Percentiles rank a stretch among this genome's conserved stretches.
Evolutionary conservation across 192 early-diverging fungal genomes (phyloP).

Genomic region (Mortierella alpina): DNA sequence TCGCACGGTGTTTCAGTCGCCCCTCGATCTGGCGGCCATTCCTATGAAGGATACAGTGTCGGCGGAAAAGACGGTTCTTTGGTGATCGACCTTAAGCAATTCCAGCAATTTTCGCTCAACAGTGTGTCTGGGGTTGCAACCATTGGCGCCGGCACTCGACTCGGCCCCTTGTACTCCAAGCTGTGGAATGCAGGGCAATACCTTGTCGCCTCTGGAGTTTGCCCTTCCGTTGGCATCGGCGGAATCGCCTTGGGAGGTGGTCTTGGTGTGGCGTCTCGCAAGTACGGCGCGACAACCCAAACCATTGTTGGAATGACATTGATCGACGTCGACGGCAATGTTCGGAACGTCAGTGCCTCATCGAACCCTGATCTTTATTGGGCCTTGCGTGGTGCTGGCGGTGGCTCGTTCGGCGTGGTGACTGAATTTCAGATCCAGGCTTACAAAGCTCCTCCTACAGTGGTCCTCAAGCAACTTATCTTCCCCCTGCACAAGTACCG

Average conservation of each 20-base stretch:
- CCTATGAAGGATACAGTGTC: constrained; percentile 59
- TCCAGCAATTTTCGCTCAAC: constrained; percentile 36
- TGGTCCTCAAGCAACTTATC: background rate
- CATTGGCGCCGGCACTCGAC: constrained; percentile 60
- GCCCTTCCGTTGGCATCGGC: constrained; percentile 64
- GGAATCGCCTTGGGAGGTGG: constrained; percentile 62
- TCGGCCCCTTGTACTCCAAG: constrained; percentile 63
- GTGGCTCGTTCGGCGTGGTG: constrained; percentile 51
- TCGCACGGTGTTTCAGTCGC: constrained; percentile 14
- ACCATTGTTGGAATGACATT: constrained; percentile 49
- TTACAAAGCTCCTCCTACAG: constrained; percentile 6
- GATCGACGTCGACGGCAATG: constrained; percentile 52
- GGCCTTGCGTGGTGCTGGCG: constrained; percentile 67
- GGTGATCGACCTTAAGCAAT: constrained; percentile 60
- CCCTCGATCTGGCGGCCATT: constrained; percentile 60
- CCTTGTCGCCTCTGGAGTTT: constrained; percentile 57
- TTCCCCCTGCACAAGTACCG: background rate
- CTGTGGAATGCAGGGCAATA: constrained; percentile 31
- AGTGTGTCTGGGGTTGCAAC: constrained; percentile 21
- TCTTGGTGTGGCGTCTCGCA: constrained; percentile 54
- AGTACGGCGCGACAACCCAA: constrained; percentile 60
- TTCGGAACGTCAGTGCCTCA: constrained; percentile 32
- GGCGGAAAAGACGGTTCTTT: constrained; percentile 54
- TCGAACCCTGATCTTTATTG: constrained; percentile 65
- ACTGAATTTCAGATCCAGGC: constrained; percentile 45